These are phyloP conservation scores for Phytophthora palmivora DNA, from an alignment of 352 stramenopile genomes.

Conservation along the genomic window DNA sequence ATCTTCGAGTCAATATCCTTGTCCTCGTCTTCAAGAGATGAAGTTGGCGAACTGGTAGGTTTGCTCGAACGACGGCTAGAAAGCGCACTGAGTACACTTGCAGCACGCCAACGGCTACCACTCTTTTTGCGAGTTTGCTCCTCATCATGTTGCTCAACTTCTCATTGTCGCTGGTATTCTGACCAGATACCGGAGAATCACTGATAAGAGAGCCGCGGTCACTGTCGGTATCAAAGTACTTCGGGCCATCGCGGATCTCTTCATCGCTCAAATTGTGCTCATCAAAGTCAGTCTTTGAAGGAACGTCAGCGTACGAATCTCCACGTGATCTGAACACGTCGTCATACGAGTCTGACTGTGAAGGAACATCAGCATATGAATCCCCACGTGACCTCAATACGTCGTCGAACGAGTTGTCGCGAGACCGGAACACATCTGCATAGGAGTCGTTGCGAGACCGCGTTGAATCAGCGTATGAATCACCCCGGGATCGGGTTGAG, in stretches of 20 bases:
- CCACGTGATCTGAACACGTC: constrained; percentile 32
- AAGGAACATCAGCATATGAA: no score
- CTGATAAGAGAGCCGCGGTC: constrained; percentile 50
- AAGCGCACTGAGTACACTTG: constrained; percentile 51
- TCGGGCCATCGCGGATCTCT: constrained; percentile 33
- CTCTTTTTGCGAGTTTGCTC: constrained; percentile 28
- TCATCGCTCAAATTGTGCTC: constrained; percentile 35
- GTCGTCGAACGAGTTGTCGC: background rate
- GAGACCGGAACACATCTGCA: constrained; percentile 32
- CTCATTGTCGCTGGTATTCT: constrained; percentile 25
- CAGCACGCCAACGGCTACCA: constrained; percentile 47
- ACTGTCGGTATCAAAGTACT: constrained; percentile 63
- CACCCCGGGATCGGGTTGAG: constrained; percentile 23
- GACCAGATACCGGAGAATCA: constrained; percentile 30
- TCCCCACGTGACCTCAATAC: no score
- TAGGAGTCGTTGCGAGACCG: constrained; percentile 38
- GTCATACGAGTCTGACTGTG: constrained; percentile 26
- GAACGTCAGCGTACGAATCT: constrained; percentile 39
- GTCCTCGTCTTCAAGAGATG: constrained; percentile 38
- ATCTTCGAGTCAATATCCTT: constrained; percentile 37
- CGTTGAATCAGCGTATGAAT: constrained; percentile 33
- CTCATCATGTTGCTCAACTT: constrained; percentile 22
- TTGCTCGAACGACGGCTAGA: constrained; percentile 54
- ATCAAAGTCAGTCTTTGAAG: constrained; percentile 38
- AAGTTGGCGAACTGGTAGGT: constrained; percentile 33